phyloP scores from a whole-genome alignment of 75 land plant genomes.

The Selaginella tamariscina region DNA sequence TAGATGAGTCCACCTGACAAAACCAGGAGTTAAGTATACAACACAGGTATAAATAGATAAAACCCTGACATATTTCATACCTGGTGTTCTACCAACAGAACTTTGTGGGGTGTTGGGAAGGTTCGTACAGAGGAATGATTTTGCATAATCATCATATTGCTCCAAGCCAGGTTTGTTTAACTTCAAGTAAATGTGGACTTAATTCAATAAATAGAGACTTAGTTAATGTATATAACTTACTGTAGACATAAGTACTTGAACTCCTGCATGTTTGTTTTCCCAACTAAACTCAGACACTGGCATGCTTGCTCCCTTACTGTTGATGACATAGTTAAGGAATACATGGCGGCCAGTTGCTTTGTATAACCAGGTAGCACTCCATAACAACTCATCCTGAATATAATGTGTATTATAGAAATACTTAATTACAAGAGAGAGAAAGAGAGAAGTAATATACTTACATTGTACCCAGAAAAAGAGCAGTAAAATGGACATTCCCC shows the following conservation, averaged over 20 bases:
- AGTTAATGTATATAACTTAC: conserved; percentile 14
- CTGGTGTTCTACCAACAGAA: conserved; percentile 47
- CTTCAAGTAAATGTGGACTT: conserved; percentile 58
- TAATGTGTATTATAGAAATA: no score
- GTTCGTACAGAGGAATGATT: conserved; percentile 47
- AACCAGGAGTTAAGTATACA: no score
- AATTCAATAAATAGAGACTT: background rate
- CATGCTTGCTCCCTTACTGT: conserved; percentile 16
- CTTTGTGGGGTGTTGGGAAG: conserved; percentile 53
- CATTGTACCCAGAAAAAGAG: conserved; percentile 42
- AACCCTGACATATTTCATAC: no score
- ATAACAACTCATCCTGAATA: background rate
- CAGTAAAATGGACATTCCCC: conserved; percentile 50
- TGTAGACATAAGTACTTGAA: conserved; percentile 19
- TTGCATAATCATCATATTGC: conserved; percentile 43
- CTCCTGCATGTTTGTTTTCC: conserved; percentile 37
- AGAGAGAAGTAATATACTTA: no score
- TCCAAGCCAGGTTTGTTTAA: conserved; percentile 32
- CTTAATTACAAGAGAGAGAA: background rate
- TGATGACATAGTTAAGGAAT: conserved; percentile 13
- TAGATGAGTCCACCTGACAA: conserved; percentile 79
- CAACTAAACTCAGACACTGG: conserved; percentile 30
- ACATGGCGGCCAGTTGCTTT: background rate
- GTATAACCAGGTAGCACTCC: background rate
- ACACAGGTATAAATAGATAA: background rate